Evolutionary conservation across 2,329 filamentous ascomycete genomes (phyloP).

Genomic region (Berkeleyomyces rouxiae): DNA sequence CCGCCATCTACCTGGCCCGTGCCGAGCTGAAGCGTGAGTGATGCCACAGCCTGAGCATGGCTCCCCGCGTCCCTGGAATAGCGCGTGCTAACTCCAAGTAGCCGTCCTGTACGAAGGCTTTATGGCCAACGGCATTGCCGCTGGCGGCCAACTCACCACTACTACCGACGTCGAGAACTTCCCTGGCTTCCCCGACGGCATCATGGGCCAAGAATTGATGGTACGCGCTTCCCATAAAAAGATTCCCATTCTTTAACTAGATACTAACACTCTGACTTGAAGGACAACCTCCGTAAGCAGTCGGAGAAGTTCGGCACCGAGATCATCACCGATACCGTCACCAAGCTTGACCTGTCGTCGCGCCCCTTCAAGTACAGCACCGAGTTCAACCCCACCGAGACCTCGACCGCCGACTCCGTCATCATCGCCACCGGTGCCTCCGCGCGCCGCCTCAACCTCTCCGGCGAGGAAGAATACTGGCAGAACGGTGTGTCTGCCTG

Average conservation of each 20-base stretch:
- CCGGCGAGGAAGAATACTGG: slow-evolving; percentile 92
- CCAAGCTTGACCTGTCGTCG: slow-evolving; percentile 66
- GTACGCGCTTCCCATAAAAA: slow-evolving; percentile 23
- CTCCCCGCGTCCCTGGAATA: neutral
- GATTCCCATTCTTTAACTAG: neutral
- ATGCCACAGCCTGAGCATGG: neutral
- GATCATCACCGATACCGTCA: slow-evolving; percentile 84
- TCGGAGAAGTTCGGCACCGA: slow-evolving; percentile 83
- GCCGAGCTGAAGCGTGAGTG: slow-evolving; percentile 71
- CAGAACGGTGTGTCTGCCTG: slow-evolving; percentile 92
- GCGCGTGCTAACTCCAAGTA: slow-evolving; percentile 18
- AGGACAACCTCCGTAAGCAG: slow-evolving; percentile 83
- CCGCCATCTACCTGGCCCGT: slow-evolving; percentile 86
- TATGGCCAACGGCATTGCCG: slow-evolving; percentile 89
- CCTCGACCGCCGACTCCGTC: slow-evolving; percentile 77
- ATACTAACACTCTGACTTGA: neutral
- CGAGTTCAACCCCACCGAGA: slow-evolving; percentile 69
- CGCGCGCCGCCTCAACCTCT: slow-evolving; percentile 63
- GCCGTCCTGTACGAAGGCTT: slow-evolving; percentile 94
- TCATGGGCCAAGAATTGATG: slow-evolving; percentile 82
- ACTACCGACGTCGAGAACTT: slow-evolving; percentile 98
- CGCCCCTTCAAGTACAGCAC: slow-evolving; percentile 88
- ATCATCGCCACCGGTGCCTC: slow-evolving; percentile 95
- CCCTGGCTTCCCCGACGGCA: slow-evolving; percentile 79
- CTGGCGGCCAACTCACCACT: slow-evolving; percentile 91